These are phyloP conservation scores for Colletotrichum tabaci DNA, from an alignment of 2,329 filamentous ascomycete genomes.

Conservation along the genomic window DNA sequence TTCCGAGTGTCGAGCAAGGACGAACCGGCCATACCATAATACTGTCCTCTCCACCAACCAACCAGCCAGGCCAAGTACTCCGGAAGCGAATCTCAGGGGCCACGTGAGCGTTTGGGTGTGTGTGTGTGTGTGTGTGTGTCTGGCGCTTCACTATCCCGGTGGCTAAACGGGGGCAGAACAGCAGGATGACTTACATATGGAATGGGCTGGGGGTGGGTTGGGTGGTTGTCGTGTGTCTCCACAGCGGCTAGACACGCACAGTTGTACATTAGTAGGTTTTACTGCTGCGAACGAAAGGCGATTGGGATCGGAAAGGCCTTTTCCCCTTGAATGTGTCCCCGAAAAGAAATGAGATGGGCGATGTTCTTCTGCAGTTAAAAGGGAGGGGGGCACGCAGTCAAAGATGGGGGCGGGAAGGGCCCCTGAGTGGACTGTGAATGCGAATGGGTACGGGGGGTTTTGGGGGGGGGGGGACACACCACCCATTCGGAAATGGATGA, in stretches of 20 bases:
- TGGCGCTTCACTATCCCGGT: neutral
- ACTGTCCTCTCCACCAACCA: neutral
- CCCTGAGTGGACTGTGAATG: too few relatives aligned
- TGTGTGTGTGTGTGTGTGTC: too few relatives aligned
- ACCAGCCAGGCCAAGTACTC: neutral
- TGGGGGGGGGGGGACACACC: conserved; percentile 7
- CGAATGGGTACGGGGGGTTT: neutral
- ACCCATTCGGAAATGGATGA: conserved; percentile 21
- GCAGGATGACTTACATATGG: conserved; percentile 43
- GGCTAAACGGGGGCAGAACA: neutral
- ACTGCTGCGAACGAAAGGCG: conserved; percentile 24
- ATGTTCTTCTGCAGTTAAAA: conserved; percentile 37
- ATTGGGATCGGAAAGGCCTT: conserved; percentile 29
- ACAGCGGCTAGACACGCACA: conserved; percentile 38
- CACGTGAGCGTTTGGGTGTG: neutral
- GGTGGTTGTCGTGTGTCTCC: conserved; percentile 27
- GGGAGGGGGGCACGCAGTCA: conserved; percentile 11
- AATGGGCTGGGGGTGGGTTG: conserved; percentile 8
- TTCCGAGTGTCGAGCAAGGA: neutral
- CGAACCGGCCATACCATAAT: neutral
- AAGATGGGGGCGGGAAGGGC: conserved; percentile 4
- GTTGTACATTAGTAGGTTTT: conserved; percentile 26
- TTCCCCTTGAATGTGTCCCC: conserved; percentile 16
- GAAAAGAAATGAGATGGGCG: conserved; percentile 39
- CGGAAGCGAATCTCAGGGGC: neutral